phyloP scores from a whole-genome alignment of 176 grass and related monocot genomes.

The Cenchrus americanus region DNA sequence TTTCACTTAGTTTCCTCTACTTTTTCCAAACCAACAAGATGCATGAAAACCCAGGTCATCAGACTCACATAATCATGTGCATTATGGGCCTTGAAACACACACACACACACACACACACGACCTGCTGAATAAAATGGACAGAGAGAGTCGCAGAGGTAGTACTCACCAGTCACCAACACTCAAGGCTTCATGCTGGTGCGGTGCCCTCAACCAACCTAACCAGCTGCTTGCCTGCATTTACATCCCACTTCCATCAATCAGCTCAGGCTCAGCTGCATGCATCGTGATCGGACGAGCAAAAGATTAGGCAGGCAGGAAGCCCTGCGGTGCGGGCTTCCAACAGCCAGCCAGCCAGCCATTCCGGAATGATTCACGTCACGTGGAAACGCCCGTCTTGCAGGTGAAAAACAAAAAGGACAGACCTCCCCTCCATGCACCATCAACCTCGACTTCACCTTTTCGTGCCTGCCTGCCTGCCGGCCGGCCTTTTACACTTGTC shows the following conservation, averaged over 20 bases:
- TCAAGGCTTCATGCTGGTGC: no score
- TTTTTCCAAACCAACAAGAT: no score
- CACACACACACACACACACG: no score
- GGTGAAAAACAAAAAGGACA: constrained; percentile 27
- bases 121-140: no score
- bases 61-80: no score
- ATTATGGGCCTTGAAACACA: no score
- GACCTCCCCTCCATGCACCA: background rate
- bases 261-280: background rate
- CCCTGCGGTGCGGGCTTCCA: background rate
- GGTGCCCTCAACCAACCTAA: background rate
- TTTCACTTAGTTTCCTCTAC: no score
- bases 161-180: constrained; percentile 1
- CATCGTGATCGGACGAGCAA: constrained; percentile 15
- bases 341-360: no score
- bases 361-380: constrained; percentile 48
- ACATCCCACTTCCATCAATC: constrained; percentile 20
- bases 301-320: constrained; percentile 34
- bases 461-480: background rate
- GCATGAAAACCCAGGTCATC: no score
- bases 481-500: constrained; percentile 59
- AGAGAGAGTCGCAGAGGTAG: no score
- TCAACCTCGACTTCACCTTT: background rate
- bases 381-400: constrained; percentile 46
- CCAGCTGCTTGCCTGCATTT: constrained; percentile 20